Base-by-base conservation (phyloP, 192 early-diverging fungal species). In the Cetraspora pellucida region DNA sequence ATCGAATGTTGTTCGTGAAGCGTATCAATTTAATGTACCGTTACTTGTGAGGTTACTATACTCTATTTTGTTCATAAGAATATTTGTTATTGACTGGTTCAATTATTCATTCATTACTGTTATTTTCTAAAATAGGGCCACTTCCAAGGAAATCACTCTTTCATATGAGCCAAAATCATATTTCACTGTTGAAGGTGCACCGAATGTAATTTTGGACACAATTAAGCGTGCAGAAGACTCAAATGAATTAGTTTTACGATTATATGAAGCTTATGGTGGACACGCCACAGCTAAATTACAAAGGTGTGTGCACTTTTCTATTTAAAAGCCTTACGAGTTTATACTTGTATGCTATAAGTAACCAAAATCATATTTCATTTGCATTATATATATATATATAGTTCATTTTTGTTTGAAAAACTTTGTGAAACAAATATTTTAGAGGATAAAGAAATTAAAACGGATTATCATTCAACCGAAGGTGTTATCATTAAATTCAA, bases 211-310 rank as follows among this genome's bases (percentile, higher is more conserved):
- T 21, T 79, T 99, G 59, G 97, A 99, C 75, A 94, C 94, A 0
- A 84, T 99, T 76, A 99, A 99, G 83, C 78, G 85, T 11, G 93
- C 98, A 2, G 96, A 99, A 79, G 89, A 93, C 63, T 68, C 85
- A 6, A 81, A 88, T n/a, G 81, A 85, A 45, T 77, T 99, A 13
- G 80, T 98, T 49, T 70, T 99, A 23, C 85, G 98, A 43, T 73
- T 99, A 28, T 97, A 96, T 77, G 97, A 99, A 83, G 88, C 95
- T 1, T 95, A 90, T 80, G 97, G 98, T 27, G 96, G 96, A 1
- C 92, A 92, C 21, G 92, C 92, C 6, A 81, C 57, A 44, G 87
- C 86, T 30, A 79, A 55, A 10, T 61, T 94, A 30, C 54, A 78
- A 46, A 90, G 87, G 88, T 87, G 6, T 0, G 5, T 17, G 11